Evolutionary conservation across 2,329 filamentous ascomycete genomes (phyloP).

Genomic region (Cladophialophora exuberans): DNA sequence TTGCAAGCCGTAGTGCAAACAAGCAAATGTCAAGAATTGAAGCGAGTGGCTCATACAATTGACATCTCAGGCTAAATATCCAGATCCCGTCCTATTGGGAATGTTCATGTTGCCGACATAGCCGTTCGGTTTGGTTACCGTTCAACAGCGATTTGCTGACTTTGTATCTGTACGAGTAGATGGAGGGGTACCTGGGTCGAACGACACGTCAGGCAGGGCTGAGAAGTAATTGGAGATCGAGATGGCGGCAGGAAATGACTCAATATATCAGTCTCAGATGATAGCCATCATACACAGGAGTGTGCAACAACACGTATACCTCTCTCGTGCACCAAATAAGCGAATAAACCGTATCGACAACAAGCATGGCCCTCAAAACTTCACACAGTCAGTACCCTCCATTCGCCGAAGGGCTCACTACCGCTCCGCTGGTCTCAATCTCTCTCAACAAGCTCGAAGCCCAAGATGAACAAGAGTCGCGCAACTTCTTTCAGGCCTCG

Average conservation of each 20-base stretch:
- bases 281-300: background rate
- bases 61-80: conserved; percentile 1
- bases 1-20: background rate
- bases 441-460: conserved; percentile 9
- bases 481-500: conserved; percentile 5
- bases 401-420: conserved; percentile 5
- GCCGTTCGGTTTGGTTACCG: background rate
- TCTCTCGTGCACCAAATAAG: background rate
- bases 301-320: no score
- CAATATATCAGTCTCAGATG: background rate
- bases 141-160: background rate
- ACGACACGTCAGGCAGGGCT: no score
- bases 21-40: background rate
- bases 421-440: conserved; percentile 9
- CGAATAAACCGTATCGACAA: background rate
- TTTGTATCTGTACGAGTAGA: no score
- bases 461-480: conserved; percentile 1
- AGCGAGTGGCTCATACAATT: background rate
- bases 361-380: conserved; percentile 9
- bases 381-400: conserved; percentile 10
- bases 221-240: no score
- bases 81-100: no score
- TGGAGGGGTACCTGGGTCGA: no score
- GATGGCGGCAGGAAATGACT: no score
- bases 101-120: background rate